A percentile compares a stretch with the other conserved stretches of the same genome.
phyloP scores from a whole-genome alignment of 1,284 basidiomycete genomes.

The Pseudozyma flocculosa region DNA sequence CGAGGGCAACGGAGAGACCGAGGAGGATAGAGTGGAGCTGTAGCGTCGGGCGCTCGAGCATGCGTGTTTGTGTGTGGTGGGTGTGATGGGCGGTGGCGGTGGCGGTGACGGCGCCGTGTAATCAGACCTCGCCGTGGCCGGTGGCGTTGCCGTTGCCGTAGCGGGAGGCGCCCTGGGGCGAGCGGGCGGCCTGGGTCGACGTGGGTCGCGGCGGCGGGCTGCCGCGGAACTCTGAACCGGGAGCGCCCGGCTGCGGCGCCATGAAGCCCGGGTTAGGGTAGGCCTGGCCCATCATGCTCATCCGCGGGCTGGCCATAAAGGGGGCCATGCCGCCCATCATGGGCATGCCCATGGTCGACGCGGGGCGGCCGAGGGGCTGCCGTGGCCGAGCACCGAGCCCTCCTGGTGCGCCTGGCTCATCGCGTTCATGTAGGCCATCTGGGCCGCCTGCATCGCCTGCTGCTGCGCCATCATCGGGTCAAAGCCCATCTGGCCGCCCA shows the following conservation, averaged over 20 bases:
- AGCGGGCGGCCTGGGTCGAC: constrained; percentile 6
- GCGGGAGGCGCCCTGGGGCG: no score
- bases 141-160: no score
- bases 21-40: no score
- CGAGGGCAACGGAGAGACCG: no score
- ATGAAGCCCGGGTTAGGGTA: constrained; percentile 19
- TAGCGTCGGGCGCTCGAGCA: no score
- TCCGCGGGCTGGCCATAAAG: constrained; percentile 32
- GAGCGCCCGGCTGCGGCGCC: constrained; percentile 11
- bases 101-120: no score
- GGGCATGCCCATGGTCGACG: constrained; percentile 27
- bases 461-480: constrained; percentile 47
- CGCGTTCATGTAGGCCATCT: constrained; percentile 55
- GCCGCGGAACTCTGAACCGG: constrained; percentile 15
- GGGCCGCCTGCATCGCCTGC: constrained; percentile 52
- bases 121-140: no score
- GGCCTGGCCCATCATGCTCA: constrained; percentile 45
- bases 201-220: constrained; percentile 10
- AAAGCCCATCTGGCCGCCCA: constrained; percentile 32
- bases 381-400: constrained; percentile 20
- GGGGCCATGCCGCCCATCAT: constrained; percentile 24
- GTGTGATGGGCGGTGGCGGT: no score
- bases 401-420: constrained; percentile 28
- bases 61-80: no score
- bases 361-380: constrained; percentile 16